Evolutionary conservation across 169 alveolate species (phyloP).

Genomic region (Cryptosporidium canis): DNA sequence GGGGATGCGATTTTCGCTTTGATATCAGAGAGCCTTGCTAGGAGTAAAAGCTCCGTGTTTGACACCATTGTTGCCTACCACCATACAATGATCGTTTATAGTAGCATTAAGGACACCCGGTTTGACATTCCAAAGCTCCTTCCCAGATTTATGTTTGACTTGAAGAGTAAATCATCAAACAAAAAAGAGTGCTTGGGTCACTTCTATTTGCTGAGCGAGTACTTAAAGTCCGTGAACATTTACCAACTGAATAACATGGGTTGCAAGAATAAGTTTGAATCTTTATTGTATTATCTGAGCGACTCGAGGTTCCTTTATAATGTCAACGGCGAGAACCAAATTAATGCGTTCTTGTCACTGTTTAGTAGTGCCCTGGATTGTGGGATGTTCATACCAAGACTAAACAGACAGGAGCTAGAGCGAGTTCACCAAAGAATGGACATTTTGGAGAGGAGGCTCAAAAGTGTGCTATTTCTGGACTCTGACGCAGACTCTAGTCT

Average conservation of each 20-base stretch:
- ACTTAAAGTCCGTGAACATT: not conserved
- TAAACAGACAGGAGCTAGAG: not conserved
- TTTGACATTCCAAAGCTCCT: not conserved
- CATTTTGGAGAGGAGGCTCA: not conserved
- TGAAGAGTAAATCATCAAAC: not conserved
- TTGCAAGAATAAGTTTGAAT: not conserved
- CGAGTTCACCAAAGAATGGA: not conserved
- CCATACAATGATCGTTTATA: not conserved
- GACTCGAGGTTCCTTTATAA: slow-evolving; percentile 3
- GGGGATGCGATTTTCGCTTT: slow-evolving; percentile 12
- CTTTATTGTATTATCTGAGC: not conserved
- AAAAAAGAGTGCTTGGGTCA: not conserved
- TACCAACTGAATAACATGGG: not conserved
- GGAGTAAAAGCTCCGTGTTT: not conserved
- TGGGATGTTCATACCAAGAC: not conserved
- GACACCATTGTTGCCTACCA: not conserved
- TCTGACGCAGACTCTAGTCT: not conserved
- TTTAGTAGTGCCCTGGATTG: not conserved
- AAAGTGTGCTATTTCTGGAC: not conserved
- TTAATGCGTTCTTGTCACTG: not conserved
- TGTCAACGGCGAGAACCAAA: not conserved
- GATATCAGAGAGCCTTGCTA: not conserved
- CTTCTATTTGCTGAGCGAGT: not conserved
- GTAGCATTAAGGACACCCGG: not conserved
- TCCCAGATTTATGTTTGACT: not conserved